phyloP scores from a whole-genome alignment of 495 filamentous ascomycete genomes.

The Penicillium steckii region DNA sequence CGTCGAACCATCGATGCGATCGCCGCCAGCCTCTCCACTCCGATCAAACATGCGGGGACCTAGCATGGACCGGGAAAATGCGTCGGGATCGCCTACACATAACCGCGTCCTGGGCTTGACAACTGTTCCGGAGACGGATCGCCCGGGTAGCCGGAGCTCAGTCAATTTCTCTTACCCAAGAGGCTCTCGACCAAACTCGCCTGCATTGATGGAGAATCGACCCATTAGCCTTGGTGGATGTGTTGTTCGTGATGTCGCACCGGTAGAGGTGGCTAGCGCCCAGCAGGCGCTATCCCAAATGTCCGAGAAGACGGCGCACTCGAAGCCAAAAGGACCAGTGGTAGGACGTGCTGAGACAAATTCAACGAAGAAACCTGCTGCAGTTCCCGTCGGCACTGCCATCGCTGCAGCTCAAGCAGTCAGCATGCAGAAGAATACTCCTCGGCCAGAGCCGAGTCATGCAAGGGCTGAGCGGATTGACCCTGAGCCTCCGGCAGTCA shows the following conservation, averaged over 20 bases:
- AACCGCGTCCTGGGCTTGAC: constrained; percentile 28
- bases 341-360: constrained; percentile 43
- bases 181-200: constrained; percentile 48
- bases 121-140: constrained; percentile 46
- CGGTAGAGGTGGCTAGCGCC: constrained; percentile 28
- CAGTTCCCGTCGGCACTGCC: constrained; percentile 37
- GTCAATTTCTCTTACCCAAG: constrained; percentile 88
- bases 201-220: constrained; percentile 23
- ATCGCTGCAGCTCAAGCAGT: constrained; percentile 35
- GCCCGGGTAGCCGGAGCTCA: constrained; percentile 63
- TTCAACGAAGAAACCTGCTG: constrained; percentile 33
- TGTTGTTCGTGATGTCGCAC: constrained; percentile 16
- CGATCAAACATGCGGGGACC: constrained; percentile 36
- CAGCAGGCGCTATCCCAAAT: constrained; percentile 43
- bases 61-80: constrained; percentile 44
- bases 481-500: background rate
- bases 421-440: constrained; percentile 12
- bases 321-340: constrained; percentile 44
- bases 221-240: constrained; percentile 13
- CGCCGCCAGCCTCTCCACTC: constrained; percentile 46
- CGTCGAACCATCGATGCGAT: constrained; percentile 50
- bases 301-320: constrained; percentile 50
- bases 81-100: constrained; percentile 18
- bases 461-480: constrained; percentile 8
- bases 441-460: constrained; percentile 2